These are phyloP conservation scores for Diutina catenulata DNA, from an alignment of 1,139 yeast species.

Conservation along the genomic window DNA sequence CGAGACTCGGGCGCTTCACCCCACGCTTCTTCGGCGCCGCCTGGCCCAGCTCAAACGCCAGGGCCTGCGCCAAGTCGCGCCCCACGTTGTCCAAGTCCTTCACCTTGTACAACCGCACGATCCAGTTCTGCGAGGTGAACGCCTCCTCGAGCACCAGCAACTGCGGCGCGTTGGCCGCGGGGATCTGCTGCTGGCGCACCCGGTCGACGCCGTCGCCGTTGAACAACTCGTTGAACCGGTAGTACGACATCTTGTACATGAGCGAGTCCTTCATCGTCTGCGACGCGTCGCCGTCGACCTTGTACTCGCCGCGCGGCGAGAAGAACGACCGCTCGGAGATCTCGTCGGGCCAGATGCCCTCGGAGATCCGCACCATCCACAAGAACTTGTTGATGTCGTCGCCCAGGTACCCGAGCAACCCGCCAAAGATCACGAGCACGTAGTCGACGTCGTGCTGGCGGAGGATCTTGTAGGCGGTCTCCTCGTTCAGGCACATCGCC, in stretches of 20 bases:
- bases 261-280: slow-evolving; percentile 77
- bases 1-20: slow-evolving; percentile 1
- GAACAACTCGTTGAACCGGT: slow-evolving; percentile 69
- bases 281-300: slow-evolving; percentile 74
- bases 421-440: slow-evolving; percentile 88
- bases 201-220: slow-evolving; percentile 71
- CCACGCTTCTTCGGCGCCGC: not conserved
- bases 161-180: slow-evolving; percentile 42
- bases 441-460: slow-evolving; percentile 92
- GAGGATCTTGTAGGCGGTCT: slow-evolving; percentile 76
- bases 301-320: slow-evolving; percentile 78
- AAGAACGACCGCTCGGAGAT: slow-evolving; percentile 76
- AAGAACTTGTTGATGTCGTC: slow-evolving; percentile 94
- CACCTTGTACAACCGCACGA: slow-evolving; percentile 88
- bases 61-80: slow-evolving; percentile 3
- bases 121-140: slow-evolving; percentile 92
- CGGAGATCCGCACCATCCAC: slow-evolving; percentile 99
- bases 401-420: slow-evolving; percentile 86
- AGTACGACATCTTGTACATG: slow-evolving; percentile 92
- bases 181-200: slow-evolving; percentile 75
- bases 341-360: slow-evolving; percentile 99
- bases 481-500: slow-evolving; percentile 90
- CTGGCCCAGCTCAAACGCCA: not conserved
- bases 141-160: slow-evolving; percentile 85
- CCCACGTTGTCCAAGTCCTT: slow-evolving; percentile 62